Conservation (phyloP, 108 stramenopile genomes). For the Asterionellopsis glacialis region DNA sequence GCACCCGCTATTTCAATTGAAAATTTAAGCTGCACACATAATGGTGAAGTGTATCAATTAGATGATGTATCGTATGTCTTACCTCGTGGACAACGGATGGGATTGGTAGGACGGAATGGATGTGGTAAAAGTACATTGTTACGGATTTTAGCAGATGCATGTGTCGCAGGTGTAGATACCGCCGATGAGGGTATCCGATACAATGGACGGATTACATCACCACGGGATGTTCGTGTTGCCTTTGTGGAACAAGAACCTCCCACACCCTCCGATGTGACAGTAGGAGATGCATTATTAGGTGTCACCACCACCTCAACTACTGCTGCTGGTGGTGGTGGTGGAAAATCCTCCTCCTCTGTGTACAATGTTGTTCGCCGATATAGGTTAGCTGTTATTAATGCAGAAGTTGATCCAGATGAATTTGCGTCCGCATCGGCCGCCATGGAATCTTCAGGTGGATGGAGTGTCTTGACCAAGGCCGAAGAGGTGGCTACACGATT, state of each 20-base stretch:
- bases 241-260: slow-evolving; percentile 83
- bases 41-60: slow-evolving; percentile 71
- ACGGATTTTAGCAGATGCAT: slow-evolving; percentile 57
- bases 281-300: slow-evolving; percentile 71
- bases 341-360: slow-evolving; percentile 11
- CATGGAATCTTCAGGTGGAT: slow-evolving; percentile 69
- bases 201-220: slow-evolving; percentile 42
- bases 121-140: slow-evolving; percentile 74
- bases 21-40: slow-evolving; percentile 42
- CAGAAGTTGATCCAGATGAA: slow-evolving; percentile 48
- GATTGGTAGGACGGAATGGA: slow-evolving; percentile 75
- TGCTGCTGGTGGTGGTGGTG: background rate
- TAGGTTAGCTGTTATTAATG: slow-evolving; percentile 35
- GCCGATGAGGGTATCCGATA: slow-evolving; percentile 35
- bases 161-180: slow-evolving; percentile 11
- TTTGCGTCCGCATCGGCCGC: slow-evolving; percentile 57
- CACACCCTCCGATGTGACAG: slow-evolving; percentile 50
- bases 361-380: slow-evolving; percentile 63
- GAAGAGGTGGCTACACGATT: slow-evolving; percentile 75
- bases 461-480: slow-evolving; percentile 71
- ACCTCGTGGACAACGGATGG: slow-evolving; percentile 57
- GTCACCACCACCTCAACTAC: slow-evolving; percentile 15
- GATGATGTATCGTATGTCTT: slow-evolving; percentile 65
- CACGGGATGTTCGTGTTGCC: slow-evolving; percentile 48
- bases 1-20: slow-evolving; percentile 38